A percentile compares a stretch with the other conserved stretches of the same genome.
Evolutionary conservation across 140 eudicot species (phyloP).

Genomic region (Stevia rebaudiana): DNA sequence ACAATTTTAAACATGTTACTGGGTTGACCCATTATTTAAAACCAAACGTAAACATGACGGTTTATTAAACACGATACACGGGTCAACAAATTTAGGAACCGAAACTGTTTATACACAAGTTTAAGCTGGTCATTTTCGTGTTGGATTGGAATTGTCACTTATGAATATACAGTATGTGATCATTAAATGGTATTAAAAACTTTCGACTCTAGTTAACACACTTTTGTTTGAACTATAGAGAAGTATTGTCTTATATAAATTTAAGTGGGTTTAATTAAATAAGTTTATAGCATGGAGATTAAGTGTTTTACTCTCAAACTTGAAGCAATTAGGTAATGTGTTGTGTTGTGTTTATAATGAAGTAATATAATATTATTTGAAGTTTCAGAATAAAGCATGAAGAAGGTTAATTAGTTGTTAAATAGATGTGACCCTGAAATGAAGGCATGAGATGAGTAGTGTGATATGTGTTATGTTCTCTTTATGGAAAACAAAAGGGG

Average conservation of each 20-base stretch:
- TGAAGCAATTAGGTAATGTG: neutral
- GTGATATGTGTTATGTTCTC: conserved; percentile 19
- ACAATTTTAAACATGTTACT: neutral
- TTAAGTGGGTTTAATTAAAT: too few species aligned
- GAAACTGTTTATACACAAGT: neutral
- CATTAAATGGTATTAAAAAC: too few species aligned
- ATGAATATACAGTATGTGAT: neutral
- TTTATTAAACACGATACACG: neutral
- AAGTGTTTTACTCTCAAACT: too few species aligned
- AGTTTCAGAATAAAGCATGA: neutral
- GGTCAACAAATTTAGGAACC: neutral
- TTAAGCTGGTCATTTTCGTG: neutral
- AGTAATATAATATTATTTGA: neutral
- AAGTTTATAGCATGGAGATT: too few species aligned
- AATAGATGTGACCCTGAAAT: conserved; percentile 25
- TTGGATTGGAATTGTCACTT: neutral
- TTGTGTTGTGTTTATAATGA: neutral
- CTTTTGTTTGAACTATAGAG: too few species aligned
- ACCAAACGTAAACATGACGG: neutral
- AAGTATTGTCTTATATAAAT: too few species aligned
- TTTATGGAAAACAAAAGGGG: conserved; percentile 20
- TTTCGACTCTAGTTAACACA: too few species aligned
- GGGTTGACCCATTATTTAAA: neutral
- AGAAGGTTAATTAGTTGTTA: conserved; percentile 2
- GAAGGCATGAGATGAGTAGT: conserved; percentile 23